Conservation (phyloP, 306 rosid genomes). For the Dalbergia oliveri region DNA sequence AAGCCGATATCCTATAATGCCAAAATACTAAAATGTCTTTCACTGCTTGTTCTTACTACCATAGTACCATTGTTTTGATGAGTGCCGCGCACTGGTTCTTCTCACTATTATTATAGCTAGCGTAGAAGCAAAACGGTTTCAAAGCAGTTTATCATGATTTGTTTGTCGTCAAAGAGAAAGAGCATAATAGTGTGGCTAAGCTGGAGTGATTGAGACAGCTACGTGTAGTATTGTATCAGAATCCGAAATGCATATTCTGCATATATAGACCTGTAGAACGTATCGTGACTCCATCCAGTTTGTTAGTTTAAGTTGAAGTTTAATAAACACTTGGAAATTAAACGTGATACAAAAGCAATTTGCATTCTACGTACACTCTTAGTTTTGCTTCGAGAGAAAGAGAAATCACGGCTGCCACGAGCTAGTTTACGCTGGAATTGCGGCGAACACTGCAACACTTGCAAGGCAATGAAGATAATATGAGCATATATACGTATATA, state of each 20-base stretch:
- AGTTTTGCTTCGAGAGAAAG: conserved; percentile 9
- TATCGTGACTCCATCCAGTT: conserved; percentile 41
- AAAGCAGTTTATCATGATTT: background rate
- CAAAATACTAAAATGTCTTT: background rate
- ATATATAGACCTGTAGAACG: background rate
- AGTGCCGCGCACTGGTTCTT: background rate
- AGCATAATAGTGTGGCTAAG: background rate
- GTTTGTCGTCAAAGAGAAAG: background rate
- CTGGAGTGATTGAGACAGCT: background rate
- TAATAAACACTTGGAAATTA: conserved; percentile 28
- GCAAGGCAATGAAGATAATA: background rate
- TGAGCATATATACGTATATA: background rate
- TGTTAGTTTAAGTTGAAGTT: conserved; percentile 25
- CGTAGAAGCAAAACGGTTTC: background rate
- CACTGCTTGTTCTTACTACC: background rate
- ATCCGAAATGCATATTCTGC: background rate
- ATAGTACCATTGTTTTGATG: background rate
- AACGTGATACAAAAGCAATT: background rate
- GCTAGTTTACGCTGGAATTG: background rate
- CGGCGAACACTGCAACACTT: conserved; percentile 6
- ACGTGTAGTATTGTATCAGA: conserved; percentile 23
- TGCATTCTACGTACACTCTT: conserved; percentile 34
- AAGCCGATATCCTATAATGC: background rate
- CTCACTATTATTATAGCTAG: background rate
- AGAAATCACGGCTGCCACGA: background rate